Conservation (phyloP, 129 eudicot species). For the Flaveria ramosissima region DNA sequence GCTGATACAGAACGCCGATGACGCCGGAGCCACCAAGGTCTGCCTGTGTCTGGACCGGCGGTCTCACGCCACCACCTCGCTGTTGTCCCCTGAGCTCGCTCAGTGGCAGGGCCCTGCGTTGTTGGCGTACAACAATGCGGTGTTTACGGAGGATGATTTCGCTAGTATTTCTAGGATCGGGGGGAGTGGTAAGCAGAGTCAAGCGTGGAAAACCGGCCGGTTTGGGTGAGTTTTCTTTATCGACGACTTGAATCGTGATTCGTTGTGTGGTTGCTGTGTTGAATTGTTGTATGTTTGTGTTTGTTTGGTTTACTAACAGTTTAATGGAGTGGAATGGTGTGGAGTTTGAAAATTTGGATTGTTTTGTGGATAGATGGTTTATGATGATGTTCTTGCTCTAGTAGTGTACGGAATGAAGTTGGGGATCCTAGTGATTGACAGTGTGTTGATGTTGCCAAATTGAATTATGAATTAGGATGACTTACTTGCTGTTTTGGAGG, state of each 20-base stretch:
- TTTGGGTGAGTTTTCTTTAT: slow-evolving; percentile 59
- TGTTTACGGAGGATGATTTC: slow-evolving; percentile 89
- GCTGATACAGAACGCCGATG: slow-evolving; percentile 97
- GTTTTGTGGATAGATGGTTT: slow-evolving; percentile 8
- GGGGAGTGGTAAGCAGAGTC: slow-evolving; percentile 77
- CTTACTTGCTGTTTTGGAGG: slow-evolving; percentile 12
- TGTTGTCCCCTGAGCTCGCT: slow-evolving; percentile 58
- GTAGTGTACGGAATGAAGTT: background rate
- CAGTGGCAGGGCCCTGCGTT: slow-evolving; percentile 98
- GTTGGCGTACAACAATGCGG: slow-evolving; percentile 85
- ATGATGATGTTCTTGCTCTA: background rate
- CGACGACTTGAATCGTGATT: background rate
- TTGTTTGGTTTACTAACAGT: background rate
- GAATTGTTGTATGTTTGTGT: slow-evolving; percentile 6
- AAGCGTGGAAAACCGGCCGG: slow-evolving; percentile 96
- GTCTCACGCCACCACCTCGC: slow-evolving; percentile 51
- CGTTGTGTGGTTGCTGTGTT: background rate
- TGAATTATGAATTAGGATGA: slow-evolving; percentile 5
- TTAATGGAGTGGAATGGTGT: background rate
- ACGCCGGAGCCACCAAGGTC: slow-evolving; percentile 96
- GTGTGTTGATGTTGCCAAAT: background rate
- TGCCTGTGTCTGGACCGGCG: slow-evolving; percentile 84
- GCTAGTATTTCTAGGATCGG: slow-evolving; percentile 92
- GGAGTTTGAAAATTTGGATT: background rate
- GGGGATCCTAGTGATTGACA: background rate